A percentile compares a stretch with the other conserved stretches of the same genome.
phyloP scores from a whole-genome alignment of 2,329 filamentous ascomycete genomes.

The Capronia americana region DNA sequence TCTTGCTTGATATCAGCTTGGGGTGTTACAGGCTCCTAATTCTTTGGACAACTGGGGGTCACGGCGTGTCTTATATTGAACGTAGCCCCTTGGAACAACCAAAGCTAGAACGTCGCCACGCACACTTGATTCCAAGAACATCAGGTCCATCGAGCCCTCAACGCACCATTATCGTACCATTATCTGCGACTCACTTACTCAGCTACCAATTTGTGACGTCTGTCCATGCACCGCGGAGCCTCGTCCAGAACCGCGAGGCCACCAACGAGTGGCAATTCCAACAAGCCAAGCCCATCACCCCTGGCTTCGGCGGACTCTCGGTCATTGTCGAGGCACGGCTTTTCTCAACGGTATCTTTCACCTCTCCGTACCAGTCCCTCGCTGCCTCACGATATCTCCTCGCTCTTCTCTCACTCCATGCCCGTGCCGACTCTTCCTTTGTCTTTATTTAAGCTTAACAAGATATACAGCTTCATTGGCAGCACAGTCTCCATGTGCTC shows the following conservation, averaged over 20 bases:
- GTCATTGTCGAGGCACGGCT: constrained; percentile 4
- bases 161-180: neutral
- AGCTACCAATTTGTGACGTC: neutral
- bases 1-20: neutral
- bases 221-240: constrained; percentile 10
- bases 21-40: neutral
- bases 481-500: neutral
- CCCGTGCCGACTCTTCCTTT: constrained; percentile 16
- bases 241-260: neutral
- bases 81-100: neutral
- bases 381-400: neutral
- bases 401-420: neutral
- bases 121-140: neutral
- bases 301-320: constrained; percentile 11
- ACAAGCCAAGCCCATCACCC: neutral
- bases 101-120: neutral
- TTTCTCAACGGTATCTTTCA: constrained; percentile 10
- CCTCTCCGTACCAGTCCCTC: neutral
- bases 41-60: neutral
- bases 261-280: neutral
- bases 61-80: neutral
- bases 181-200: neutral
- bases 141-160: neutral
- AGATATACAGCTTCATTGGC: constrained; percentile 1
- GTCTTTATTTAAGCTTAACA: constrained; percentile 19